Conservation (phyloP, 2,329 filamentous ascomycete genomes). For the Ilyonectria mors-panacis region DNA sequence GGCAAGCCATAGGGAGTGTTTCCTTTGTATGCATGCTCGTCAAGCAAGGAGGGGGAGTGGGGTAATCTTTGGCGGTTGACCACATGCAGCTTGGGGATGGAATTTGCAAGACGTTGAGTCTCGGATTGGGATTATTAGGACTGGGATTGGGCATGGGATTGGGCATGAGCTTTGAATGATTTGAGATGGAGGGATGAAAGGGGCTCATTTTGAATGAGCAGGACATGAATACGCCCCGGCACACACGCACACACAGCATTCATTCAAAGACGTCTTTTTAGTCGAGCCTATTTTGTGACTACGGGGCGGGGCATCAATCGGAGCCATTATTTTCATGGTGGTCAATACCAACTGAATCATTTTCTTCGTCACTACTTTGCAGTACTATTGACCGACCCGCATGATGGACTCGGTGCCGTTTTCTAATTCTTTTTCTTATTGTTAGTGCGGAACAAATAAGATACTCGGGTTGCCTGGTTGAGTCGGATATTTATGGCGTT, state of each 20-base stretch:
- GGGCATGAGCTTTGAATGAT: slow-evolving; percentile 25
- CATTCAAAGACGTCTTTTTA: slow-evolving; percentile 11
- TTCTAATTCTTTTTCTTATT: slow-evolving; percentile 14
- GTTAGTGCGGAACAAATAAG: slow-evolving; percentile 17
- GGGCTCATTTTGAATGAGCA: slow-evolving; percentile 5
- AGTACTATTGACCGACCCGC: slow-evolving; percentile 10
- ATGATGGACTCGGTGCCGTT: slow-evolving; percentile 49
- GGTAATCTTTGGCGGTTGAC: slow-evolving; percentile 18
- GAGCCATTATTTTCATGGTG: slow-evolving; percentile 13
- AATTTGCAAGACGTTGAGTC: slow-evolving; percentile 29
- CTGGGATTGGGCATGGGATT: slow-evolving; percentile 13
- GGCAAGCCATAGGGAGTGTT: slow-evolving; percentile 33
- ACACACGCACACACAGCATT: slow-evolving; percentile 7
- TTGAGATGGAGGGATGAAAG: slow-evolving; percentile 17
- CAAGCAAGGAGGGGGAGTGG: slow-evolving; percentile 1
- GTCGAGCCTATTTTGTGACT: slow-evolving; percentile 6
- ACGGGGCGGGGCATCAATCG: slow-evolving; percentile 10
- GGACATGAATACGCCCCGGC: background rate
- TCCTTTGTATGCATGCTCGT: slow-evolving; percentile 36
- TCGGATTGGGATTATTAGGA: background rate
- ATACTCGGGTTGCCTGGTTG: slow-evolving; percentile 22
- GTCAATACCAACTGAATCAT: slow-evolving; percentile 28
- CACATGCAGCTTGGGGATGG: slow-evolving; percentile 34
- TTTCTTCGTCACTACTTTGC: slow-evolving; percentile 12
- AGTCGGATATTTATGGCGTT: background rate